phyloP scores from a whole-genome alignment of 1,284 basidiomycete genomes.

The Fomitiporia mediterranea region DNA sequence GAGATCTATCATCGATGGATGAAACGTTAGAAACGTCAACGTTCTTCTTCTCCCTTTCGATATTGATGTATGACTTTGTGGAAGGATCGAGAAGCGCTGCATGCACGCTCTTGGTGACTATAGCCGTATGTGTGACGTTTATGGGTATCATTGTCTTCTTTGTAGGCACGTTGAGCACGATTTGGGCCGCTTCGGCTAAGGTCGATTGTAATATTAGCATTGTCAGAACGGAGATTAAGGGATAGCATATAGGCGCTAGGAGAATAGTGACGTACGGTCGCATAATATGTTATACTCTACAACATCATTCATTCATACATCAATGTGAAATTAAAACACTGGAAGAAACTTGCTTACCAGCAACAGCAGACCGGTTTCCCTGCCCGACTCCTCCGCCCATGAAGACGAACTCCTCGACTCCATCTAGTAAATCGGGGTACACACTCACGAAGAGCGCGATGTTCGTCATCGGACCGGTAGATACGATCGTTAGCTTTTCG shows the following conservation, averaged over 20 bases:
- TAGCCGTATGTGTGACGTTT: conserved; percentile 80
- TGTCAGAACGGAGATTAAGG: neutral
- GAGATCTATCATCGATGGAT: too few species aligned
- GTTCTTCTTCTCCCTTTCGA: too few species aligned
- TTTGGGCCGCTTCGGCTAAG: conserved; percentile 74
- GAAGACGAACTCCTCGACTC: conserved; percentile 73
- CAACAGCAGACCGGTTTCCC: conserved; percentile 73
- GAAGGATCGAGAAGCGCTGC: conserved; percentile 44
- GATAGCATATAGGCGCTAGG: neutral
- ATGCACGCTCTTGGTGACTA: conserved; percentile 56
- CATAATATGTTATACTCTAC: conserved; percentile 80
- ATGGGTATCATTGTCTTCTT: conserved; percentile 72
- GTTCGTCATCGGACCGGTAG: conserved; percentile 83
- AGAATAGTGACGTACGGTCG: conserved; percentile 74
- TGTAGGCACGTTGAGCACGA: conserved; percentile 60
- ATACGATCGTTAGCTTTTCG: conserved; percentile 58
- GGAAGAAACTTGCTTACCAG: conserved; percentile 40
- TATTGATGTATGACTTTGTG: too few species aligned
- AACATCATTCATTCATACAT: neutral
- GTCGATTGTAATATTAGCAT: conserved; percentile 4
- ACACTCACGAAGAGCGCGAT: conserved; percentile 70
- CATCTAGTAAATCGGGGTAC: conserved; percentile 65
- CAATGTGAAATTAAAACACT: too few species aligned
- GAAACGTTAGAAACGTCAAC: too few species aligned
- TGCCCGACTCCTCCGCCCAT: conserved; percentile 88